Conservation (phyloP, 441 rosid species). For the Eugenia klotzschiana region DNA sequence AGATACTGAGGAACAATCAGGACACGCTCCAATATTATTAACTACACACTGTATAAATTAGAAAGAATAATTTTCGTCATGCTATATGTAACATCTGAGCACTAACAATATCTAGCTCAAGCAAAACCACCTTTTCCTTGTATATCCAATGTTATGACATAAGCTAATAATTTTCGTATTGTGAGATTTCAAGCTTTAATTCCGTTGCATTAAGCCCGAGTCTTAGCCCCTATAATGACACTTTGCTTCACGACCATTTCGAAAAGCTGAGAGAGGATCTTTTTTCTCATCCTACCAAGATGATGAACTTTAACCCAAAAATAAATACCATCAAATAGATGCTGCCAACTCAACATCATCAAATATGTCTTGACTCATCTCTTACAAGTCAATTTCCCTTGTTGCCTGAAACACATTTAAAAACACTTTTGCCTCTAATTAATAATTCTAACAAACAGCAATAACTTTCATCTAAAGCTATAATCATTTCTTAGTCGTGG, state of each 20-base stretch:
- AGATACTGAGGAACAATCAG: too few relatives aligned
- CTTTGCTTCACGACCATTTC: too few relatives aligned
- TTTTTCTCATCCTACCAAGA: too few relatives aligned
- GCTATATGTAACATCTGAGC: neutral
- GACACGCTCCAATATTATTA: too few relatives aligned
- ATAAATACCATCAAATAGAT: neutral
- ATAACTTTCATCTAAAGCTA: neutral
- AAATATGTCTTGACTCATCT: neutral
- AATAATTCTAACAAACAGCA: neutral
- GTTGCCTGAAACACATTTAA: neutral
- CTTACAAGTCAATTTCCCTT: neutral
- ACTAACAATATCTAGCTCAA: neutral
- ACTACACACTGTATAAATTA: neutral
- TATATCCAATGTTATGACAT: neutral
- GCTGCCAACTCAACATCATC: neutral
- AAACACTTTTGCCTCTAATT: neutral
- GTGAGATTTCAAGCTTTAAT: too few relatives aligned
- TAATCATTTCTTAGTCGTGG: neutral
- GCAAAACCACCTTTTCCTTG: neutral
- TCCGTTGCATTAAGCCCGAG: too few relatives aligned
- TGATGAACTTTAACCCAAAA: too few relatives aligned
- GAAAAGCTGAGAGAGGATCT: too few relatives aligned
- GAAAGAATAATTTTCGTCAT: neutral
- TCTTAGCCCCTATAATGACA: neutral
- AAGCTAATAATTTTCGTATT: neutral